Percentiles rank a stretch among this genome's conserved stretches.
These are phyloP conservation scores for Lentinula sp. DNA, from an alignment of 768 basidiomycete species.

Conservation along the genomic window DNA sequence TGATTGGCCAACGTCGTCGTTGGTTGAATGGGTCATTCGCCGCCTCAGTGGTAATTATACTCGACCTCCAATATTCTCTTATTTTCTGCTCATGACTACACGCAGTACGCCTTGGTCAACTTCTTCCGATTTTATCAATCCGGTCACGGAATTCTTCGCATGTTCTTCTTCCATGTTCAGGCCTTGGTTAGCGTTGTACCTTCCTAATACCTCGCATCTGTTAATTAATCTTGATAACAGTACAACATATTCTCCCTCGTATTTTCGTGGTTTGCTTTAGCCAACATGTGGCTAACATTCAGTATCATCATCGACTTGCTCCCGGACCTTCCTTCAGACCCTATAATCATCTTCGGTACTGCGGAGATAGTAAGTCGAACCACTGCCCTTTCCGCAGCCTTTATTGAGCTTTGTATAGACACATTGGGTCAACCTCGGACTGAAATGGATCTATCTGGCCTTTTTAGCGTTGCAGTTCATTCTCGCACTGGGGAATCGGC, in stretches of 20 bases:
- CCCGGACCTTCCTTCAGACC: constrained; percentile 30
- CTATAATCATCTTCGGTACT: constrained; percentile 68
- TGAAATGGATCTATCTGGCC: constrained; percentile 85
- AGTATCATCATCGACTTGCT: constrained; percentile 90
- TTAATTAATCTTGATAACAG: constrained; percentile 25
- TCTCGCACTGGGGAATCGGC: constrained; percentile 68
- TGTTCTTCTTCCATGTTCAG: constrained; percentile 97
- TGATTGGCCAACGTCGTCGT: constrained; percentile 92
- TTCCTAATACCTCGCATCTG: not conserved
- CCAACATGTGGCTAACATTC: constrained; percentile 94
- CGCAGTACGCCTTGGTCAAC: constrained; percentile 87
- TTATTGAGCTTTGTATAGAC: constrained; percentile 42
- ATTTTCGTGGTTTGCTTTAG: constrained; percentile 91
- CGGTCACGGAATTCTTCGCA: constrained; percentile 81
- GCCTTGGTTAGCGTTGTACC: constrained; percentile 55
- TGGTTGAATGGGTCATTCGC: constrained; percentile 98
- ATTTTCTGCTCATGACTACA: not conserved
- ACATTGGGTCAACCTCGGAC: constrained; percentile 76
- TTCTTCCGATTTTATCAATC: constrained; percentile 88
- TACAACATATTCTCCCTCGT: constrained; percentile 82
- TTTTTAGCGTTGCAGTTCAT: constrained; percentile 74
- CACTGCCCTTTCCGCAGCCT: not conserved
- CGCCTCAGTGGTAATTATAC: constrained; percentile 69
- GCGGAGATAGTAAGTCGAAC: constrained; percentile 49
- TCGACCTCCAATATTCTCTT: not conserved